Base-by-base conservation (phyloP, 2,329 filamentous ascomycete species). In the Pseudofabraea citricarpa region DNA sequence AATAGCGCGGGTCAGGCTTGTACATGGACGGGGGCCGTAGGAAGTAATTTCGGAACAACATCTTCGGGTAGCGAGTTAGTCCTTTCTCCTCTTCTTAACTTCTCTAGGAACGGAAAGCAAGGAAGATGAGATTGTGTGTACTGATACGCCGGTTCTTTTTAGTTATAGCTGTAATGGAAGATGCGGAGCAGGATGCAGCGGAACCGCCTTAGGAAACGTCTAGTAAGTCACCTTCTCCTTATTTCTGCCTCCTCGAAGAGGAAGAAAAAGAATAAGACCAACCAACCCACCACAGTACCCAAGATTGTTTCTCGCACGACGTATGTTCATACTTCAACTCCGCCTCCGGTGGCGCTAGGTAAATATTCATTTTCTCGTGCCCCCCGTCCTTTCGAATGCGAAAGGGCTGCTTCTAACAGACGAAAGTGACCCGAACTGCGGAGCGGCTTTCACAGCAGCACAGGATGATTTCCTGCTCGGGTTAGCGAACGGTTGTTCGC, bases 261-360 rank as follows among this genome's bases (percentile, higher is more conserved):
- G 13, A 8, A 27, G 13, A 27, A 27, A 27, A 13, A 8, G 13
- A 27, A 27, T 8, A 20, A 22, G 10, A 12, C 15, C 33, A 7
- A 36, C 33, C n/a, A 20, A 37, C 15, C 35, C 23, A 37, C 2
- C n/a, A 23, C 21, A 50, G 49, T 44, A 73, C 71, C 0, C 71
- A 73, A 47, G 68, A 74, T 39, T 74, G 72, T 51, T 74, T 70
- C 49, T 68, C 65, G 0, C 72, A 74, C 42, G 72, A 74, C 38
- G 66, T 74, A 10, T 75, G 72, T 54, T 73, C 69, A 4, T 74
- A 69, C 49, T 74, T 74, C 46, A 66, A 74, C 22, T 67, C 67
- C 40, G 69, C 71, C 2, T 66, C 58, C n/a, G 68, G 69, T 6
- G 71, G 71, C 2, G 58, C 68, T 0, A 69, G 64, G 71, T 71